phyloP scores from a whole-genome alignment of 768 basidiomycete genomes.

The Mycena pura region DNA sequence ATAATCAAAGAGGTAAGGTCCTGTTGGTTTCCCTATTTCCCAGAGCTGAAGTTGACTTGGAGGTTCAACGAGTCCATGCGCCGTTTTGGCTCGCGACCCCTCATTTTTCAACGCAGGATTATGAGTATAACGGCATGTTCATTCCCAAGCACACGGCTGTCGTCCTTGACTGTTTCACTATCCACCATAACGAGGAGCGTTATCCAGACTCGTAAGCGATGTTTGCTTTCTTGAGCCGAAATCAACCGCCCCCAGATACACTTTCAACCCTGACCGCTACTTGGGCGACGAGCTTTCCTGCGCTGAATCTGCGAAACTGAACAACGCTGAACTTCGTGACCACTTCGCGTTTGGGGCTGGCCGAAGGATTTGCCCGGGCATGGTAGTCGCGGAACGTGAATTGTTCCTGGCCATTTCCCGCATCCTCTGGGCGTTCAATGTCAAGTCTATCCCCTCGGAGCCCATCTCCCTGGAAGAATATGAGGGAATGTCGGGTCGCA shows the following conservation, averaged over 20 bases:
- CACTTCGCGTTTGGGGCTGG: slow-evolving; percentile 47
- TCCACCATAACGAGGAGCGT: slow-evolving; percentile 30
- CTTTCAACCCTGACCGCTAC: slow-evolving; percentile 45
- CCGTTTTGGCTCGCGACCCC: slow-evolving; percentile 18
- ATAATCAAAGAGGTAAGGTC: slow-evolving; percentile 32
- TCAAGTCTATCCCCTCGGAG: slow-evolving; percentile 35
- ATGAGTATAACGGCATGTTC: slow-evolving; percentile 36
- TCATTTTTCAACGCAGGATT: slow-evolving; percentile 32
- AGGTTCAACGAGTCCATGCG: slow-evolving; percentile 9
- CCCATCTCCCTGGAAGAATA: slow-evolving; percentile 43
- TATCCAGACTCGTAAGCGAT: slow-evolving; percentile 34
- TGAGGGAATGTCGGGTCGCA: slow-evolving; percentile 41
- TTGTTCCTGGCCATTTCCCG: slow-evolving; percentile 43
- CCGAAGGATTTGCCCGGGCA: slow-evolving; percentile 41
- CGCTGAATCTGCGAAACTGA: slow-evolving; percentile 40
- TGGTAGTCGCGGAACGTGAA: slow-evolving; percentile 42
- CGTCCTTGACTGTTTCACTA: slow-evolving; percentile 23
- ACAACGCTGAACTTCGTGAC: slow-evolving; percentile 38
- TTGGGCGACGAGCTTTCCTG: slow-evolving; percentile 34
- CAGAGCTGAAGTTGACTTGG: neutral
- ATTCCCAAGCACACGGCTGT: slow-evolving; percentile 35
- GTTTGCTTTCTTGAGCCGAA: neutral
- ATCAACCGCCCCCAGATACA: slow-evolving; percentile 14
- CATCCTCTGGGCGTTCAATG: slow-evolving; percentile 42
- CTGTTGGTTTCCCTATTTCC: neutral